A percentile compares a stretch with the other conserved stretches of the same genome.
Conservation (phyloP, 129 eudicot species). For the Artemisia argyi region DNA sequence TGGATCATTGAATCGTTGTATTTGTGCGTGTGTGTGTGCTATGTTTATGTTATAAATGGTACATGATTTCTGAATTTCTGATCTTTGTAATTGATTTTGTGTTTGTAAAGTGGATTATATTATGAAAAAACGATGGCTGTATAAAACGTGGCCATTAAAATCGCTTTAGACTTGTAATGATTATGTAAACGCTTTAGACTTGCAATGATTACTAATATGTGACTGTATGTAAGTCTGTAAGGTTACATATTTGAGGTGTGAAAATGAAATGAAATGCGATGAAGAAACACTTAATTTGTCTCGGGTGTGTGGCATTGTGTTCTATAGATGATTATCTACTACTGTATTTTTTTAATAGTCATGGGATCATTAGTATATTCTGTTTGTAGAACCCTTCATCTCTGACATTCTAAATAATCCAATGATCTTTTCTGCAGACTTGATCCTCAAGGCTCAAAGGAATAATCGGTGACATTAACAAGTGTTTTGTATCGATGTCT, state of each 20-base stretch:
- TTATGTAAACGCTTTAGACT: not conserved
- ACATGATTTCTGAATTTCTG: no score
- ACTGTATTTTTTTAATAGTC: no score
- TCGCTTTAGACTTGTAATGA: not conserved
- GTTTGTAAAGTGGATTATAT: not conserved
- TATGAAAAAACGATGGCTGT: not conserved
- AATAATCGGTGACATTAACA: not conserved
- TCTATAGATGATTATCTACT: no score
- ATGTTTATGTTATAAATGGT: no score
- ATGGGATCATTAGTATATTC: no score
- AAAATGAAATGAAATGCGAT: not conserved
- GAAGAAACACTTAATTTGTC: no score
- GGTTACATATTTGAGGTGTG: not conserved
- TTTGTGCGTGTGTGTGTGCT: not conserved
- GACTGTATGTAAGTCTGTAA: no score
- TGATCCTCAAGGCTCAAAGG: not conserved
- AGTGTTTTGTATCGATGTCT: conserved; percentile 32
- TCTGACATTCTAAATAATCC: not conserved
- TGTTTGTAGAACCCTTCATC: no score
- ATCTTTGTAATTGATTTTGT: not conserved
- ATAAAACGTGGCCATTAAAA: not conserved
- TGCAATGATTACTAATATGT: not conserved
- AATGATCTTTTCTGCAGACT: conserved; percentile 21
- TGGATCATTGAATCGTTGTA: not conserved
- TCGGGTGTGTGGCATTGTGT: no score